Evolutionary conservation across 1,284 basidiomycete species (phyloP).

Genomic region (Omphalotus olearius): DNA sequence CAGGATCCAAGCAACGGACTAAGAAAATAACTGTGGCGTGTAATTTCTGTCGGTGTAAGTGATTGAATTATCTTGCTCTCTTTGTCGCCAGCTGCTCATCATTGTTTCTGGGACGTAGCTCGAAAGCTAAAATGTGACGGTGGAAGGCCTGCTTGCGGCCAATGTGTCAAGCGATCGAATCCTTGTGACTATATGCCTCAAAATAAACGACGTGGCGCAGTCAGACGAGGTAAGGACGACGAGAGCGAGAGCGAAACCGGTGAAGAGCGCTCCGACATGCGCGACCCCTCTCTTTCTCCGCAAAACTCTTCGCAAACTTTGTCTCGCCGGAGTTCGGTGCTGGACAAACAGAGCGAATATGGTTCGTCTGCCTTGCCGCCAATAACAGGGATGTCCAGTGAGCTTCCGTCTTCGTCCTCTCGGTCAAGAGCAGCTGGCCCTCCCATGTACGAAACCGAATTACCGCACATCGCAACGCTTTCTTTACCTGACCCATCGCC

Average conservation of each 20-base stretch:
- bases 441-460: constrained; percentile 48
- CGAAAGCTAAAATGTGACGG: constrained; percentile 83
- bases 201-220: constrained; percentile 61
- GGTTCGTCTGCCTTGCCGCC: constrained; percentile 7
- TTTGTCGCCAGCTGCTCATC: neutral
- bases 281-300: constrained; percentile 62
- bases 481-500: constrained; percentile 52
- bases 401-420: constrained; percentile 19
- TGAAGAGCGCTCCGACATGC: constrained; percentile 50
- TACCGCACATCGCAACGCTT: constrained; percentile 68
- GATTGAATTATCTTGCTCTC: constrained; percentile 12
- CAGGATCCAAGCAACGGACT: constrained; percentile 49
- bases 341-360: constrained; percentile 41
- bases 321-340: constrained; percentile 58
- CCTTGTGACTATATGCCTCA: constrained; percentile 76
- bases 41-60: constrained; percentile 81
- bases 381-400: constrained; percentile 5
- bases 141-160: constrained; percentile 70
- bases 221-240: constrained; percentile 50
- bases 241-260: constrained; percentile 65
- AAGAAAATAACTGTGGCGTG: constrained; percentile 83
- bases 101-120: constrained; percentile 35
- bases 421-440: constrained; percentile 18
- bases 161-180: constrained; percentile 72
- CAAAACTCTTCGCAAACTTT: constrained; percentile 39